Evolutionary conservation across 2,329 filamentous ascomycete genomes (phyloP).

Genomic region (Colletotrichum musicola): DNA sequence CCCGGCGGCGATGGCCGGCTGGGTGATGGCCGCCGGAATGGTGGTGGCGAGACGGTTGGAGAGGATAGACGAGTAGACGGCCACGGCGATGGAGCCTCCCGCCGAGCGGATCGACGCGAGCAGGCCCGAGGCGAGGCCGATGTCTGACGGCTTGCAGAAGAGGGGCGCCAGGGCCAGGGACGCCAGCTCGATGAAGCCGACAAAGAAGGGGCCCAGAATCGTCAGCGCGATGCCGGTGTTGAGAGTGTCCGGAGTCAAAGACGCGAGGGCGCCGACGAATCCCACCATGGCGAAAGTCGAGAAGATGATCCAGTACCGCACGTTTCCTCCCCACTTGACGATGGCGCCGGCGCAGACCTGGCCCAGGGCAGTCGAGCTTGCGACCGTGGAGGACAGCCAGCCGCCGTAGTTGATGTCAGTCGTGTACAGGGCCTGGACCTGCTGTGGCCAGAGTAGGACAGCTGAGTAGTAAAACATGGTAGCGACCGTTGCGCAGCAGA

Average conservation of each 20-base stretch:
- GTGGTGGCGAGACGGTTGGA: slow-evolving; percentile 52
- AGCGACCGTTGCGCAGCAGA: slow-evolving; percentile 51
- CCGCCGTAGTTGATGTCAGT: slow-evolving; percentile 50
- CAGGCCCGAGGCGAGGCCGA: slow-evolving; percentile 55
- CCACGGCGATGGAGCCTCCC: slow-evolving; percentile 52
- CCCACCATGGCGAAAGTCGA: slow-evolving; percentile 53
- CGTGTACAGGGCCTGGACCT: slow-evolving; percentile 51
- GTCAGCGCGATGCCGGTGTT: slow-evolving; percentile 50
- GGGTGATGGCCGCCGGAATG: slow-evolving; percentile 48
- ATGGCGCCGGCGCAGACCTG: slow-evolving; percentile 49
- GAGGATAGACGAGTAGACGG: slow-evolving; percentile 55
- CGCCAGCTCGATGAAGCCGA: slow-evolving; percentile 52
- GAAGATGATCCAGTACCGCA: slow-evolving; percentile 53
- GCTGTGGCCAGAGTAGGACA: slow-evolving; percentile 52
- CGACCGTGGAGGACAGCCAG: slow-evolving; percentile 53
- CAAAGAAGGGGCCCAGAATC: slow-evolving; percentile 52
- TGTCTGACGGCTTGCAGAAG: slow-evolving; percentile 54
- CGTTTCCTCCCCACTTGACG: slow-evolving; percentile 50
- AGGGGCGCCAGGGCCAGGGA: slow-evolving; percentile 51
- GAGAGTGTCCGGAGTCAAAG: slow-evolving; percentile 48
- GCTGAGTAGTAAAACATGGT: slow-evolving; percentile 51
- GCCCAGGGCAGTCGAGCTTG: slow-evolving; percentile 49
- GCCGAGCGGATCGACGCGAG: slow-evolving; percentile 55
- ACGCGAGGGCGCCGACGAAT: slow-evolving; percentile 50
- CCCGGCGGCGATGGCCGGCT: slow-evolving; percentile 52